Percentiles rank a stretch among this genome's conserved stretches.
Evolutionary conservation across 225 moss, liverwort and hornwort genomes (phyloP).

Genomic region (Thuidium tamariscinum): DNA sequence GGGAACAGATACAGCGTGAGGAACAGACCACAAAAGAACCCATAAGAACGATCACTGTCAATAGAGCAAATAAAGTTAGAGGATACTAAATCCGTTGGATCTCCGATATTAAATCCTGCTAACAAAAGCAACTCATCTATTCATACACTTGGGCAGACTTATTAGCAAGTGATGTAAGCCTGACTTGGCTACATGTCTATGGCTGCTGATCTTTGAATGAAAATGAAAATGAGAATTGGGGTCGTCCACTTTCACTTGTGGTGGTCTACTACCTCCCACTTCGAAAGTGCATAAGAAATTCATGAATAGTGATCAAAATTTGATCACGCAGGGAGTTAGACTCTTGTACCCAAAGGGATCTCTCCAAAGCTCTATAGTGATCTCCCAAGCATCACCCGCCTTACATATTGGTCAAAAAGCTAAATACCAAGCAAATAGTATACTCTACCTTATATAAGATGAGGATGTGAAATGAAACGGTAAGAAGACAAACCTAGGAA

Average conservation of each 20-base stretch:
- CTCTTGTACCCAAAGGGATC: neutral
- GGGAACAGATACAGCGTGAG: neutral
- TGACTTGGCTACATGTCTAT: neutral
- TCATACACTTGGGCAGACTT: neutral
- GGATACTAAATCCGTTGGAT: neutral
- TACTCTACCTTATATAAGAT: neutral
- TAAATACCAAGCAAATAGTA: neutral
- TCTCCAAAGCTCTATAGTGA: neutral
- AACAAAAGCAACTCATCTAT: neutral
- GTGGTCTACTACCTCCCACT: neutral
- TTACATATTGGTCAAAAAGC: neutral
- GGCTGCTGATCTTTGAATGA: neutral
- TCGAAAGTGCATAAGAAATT: neutral
- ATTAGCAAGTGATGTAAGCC: neutral
- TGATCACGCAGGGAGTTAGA: neutral
- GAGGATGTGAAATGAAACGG: neutral
- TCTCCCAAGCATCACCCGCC: neutral
- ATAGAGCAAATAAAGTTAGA: neutral
- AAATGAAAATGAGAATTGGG: neutral
- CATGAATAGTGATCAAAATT: neutral
- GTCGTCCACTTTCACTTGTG: neutral
- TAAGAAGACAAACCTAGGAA: constrained; percentile 11
- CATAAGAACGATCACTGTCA: neutral
- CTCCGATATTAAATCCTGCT: neutral
- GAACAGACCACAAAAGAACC: neutral